Percentiles rank a stretch among this genome's conserved stretches.
phyloP scores from a whole-genome alignment of 2,329 filamentous ascomycete species.

The Fusarium praegraminearum region DNA sequence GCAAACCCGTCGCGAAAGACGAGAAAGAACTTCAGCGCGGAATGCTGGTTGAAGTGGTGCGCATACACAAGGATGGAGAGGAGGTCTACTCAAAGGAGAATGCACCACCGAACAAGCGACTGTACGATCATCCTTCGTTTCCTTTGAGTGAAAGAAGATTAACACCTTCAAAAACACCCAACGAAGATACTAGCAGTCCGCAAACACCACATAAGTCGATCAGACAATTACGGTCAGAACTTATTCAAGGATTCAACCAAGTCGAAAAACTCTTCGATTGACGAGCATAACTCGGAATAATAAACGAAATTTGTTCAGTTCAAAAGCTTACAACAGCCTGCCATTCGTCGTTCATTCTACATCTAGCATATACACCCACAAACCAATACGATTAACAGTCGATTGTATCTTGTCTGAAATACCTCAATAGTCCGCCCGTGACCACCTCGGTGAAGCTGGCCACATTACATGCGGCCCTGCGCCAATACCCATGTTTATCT shows the following conservation, averaged over 20 bases:
- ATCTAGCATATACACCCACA: conserved; percentile 36
- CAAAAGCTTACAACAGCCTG: not conserved
- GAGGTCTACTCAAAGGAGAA: conserved; percentile 6
- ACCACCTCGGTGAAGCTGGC: conserved; percentile 33
- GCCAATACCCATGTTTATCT: conserved; percentile 41
- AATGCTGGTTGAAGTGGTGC: conserved; percentile 22
- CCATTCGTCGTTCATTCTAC: conserved; percentile 18
- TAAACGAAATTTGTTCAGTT: not conserved
- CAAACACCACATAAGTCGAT: not conserved
- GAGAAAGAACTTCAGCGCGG: not conserved
- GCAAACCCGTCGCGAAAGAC: not conserved
- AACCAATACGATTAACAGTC: conserved; percentile 40
- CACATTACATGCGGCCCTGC: conserved; percentile 34
- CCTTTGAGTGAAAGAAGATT: not conserved
- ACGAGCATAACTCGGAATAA: not conserved
- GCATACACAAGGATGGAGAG: conserved; percentile 13
- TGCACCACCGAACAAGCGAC: not conserved
- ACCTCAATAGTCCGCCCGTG: conserved; percentile 35
- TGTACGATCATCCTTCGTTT: conserved; percentile 23
- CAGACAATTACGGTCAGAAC: not conserved
- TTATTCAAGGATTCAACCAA: not conserved
- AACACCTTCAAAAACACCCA: not conserved
- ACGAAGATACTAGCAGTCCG: not conserved
- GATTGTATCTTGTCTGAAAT: conserved; percentile 37
- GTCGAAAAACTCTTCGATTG: not conserved